Evolutionary conservation across 2,329 filamentous ascomycete species (phyloP).

Genomic region (Clonostachys chloroleuca): DNA sequence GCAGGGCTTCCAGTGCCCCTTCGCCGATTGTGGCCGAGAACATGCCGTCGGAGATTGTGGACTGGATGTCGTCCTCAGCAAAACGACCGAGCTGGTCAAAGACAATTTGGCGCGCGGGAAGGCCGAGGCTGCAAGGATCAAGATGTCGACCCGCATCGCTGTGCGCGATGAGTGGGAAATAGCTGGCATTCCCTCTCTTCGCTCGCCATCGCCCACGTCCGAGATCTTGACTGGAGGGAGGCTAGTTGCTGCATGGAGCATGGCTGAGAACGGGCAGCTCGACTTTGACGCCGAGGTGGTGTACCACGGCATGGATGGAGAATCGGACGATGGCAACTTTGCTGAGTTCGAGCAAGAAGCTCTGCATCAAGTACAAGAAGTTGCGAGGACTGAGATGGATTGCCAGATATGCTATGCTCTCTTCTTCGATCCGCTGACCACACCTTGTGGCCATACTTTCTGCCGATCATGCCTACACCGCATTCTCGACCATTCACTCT

Average conservation of each 20-base stretch:
- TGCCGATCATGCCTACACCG: conserved; percentile 76
- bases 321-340: conserved; percentile 15
- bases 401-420: conserved; percentile 85
- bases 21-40: conserved; percentile 59
- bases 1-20: conserved; percentile 71
- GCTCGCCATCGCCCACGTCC: conserved; percentile 20
- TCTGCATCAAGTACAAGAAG: conserved; percentile 55
- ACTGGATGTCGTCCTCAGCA: conserved; percentile 71
- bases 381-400: conserved; percentile 67
- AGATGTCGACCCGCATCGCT: conserved; percentile 24
- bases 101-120: conserved; percentile 41
- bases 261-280: conserved; percentile 60
- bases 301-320: conserved; percentile 25
- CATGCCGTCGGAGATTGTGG: conserved; percentile 76
- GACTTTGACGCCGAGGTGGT: conserved; percentile 49
- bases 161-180: conserved; percentile 33
- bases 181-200: background rate
- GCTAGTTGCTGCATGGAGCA: conserved; percentile 60
- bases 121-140: conserved; percentile 12
- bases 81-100: conserved; percentile 59
- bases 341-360: conserved; percentile 1
- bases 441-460: conserved; percentile 83
- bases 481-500: conserved; percentile 69
- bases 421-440: conserved; percentile 79
- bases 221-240: conserved; percentile 47